A percentile compares a stretch with the other conserved stretches of the same genome.
These are phyloP conservation scores for Skeletonema tropicum DNA, from an alignment of 108 stramenopile genomes.

Conservation along the genomic window DNA sequence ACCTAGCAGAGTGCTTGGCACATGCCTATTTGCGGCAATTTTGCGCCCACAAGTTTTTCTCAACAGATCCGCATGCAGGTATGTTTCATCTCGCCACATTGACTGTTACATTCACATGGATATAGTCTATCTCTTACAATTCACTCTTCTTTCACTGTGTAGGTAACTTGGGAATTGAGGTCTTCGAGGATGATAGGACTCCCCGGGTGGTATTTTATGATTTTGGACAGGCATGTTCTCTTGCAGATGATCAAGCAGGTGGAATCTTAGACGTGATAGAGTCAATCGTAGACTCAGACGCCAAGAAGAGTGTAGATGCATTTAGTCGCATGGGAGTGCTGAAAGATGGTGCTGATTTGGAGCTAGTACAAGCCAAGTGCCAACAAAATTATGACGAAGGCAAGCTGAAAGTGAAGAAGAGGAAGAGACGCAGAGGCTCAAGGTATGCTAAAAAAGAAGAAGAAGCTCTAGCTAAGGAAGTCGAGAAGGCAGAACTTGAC, in stretches of 20 bases:
- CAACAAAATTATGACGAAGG: conserved; percentile 83
- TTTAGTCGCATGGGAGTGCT: conserved; percentile 84
- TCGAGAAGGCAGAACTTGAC: conserved; percentile 11
- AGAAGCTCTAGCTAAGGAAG: conserved; percentile 12
- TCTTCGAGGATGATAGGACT: conserved; percentile 46
- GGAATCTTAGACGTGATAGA: conserved; percentile 87
- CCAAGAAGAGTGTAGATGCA: conserved; percentile 69
- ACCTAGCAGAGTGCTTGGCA: conserved; percentile 79
- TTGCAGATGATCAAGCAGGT: conserved; percentile 65
- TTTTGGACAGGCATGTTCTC: conserved; percentile 84
- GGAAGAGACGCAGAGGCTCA: conserved; percentile 36
- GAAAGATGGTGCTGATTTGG: conserved; percentile 71
- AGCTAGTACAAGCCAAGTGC: conserved; percentile 69
- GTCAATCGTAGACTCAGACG: conserved; percentile 82
- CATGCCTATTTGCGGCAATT: conserved; percentile 83
- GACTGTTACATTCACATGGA: no score
- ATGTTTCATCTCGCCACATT: no score
- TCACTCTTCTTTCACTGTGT: conserved; percentile 11
- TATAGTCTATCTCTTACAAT: no score
- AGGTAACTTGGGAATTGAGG: conserved; percentile 84
- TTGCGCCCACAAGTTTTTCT: conserved; percentile 82
- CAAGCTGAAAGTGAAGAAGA: conserved; percentile 56
- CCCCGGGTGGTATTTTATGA: conserved; percentile 85
- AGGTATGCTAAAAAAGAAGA: conserved; percentile 17
- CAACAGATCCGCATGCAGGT: conserved; percentile 83